Base-by-base conservation (phyloP, 164 flowering plant genomes). In the Amborella trichopoda region DNA sequence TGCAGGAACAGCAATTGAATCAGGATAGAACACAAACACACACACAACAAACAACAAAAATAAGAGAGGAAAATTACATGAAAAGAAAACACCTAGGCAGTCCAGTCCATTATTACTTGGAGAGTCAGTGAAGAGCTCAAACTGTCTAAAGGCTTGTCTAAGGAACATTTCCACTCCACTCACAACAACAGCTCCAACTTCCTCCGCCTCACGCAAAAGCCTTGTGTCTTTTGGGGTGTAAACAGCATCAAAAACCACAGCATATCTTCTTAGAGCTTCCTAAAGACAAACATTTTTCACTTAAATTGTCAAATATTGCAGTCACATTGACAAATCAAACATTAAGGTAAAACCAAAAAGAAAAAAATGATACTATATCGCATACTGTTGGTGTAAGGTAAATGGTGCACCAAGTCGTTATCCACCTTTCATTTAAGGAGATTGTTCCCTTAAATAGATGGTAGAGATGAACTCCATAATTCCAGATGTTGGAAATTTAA, bases 141-240 rank as follows among this genome's bases (percentile, higher is more conserved):
- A 71, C 38, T 74, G 80, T 17, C 62, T 68, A 62, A 55, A 43
- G 26, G 74, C 80, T 45, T 71, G 76, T 44, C 72, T 67, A 23
- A 74, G 54, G 60, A 71, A 71, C 80, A 74, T 74, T 56, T 71
- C 74, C 10, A 74, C 65, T 3, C 80, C 80, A 34, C 63, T 64
- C 30, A 74, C 74, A 3, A 59, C 66, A 40, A 41, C 60, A 19
- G 68, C 72, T 50, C 80, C 80, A 40, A 44, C 49, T 17, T 59
- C 72, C 47, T 61, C 61, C 23, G 80, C 80, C n/a, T 71, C 76
- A 39, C 37, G 53, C 52, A 78, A 23, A 8, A 78, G 71, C 6
- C 72, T 38, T 4, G 85, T 78, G 24, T 46, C 60, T 39, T 66
- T 64, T 0, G 81, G 81, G 0, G 85, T 78, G 61, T 75, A 69